Percentiles rank a stretch among this genome's conserved stretches.
phyloP scores from a whole-genome alignment of 345 rosid species.

The Noccaea bulbosa region DNA sequence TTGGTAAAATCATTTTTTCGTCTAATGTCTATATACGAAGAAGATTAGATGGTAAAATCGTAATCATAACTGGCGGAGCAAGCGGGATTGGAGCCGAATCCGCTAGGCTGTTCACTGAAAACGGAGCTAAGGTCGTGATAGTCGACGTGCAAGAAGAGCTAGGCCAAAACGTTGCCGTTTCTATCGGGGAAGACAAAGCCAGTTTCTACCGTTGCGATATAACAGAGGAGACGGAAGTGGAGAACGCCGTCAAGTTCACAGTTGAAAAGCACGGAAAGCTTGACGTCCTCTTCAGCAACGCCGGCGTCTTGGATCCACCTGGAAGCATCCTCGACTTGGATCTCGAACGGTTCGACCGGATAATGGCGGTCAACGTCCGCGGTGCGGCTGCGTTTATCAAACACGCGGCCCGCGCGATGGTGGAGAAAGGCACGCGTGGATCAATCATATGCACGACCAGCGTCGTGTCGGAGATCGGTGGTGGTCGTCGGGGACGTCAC shows the following conservation, averaged over 20 bases:
- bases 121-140: constrained; percentile 69
- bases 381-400: constrained; percentile 62
- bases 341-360: constrained; percentile 54
- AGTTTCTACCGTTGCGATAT: constrained; percentile 67
- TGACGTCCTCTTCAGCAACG: constrained; percentile 76
- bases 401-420: constrained; percentile 57
- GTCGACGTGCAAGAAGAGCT: constrained; percentile 75
- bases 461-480: constrained; percentile 53
- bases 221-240: constrained; percentile 69
- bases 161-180: constrained; percentile 53
- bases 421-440: constrained; percentile 57
- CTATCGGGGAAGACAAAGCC: constrained; percentile 51
- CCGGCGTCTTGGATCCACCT: constrained; percentile 63
- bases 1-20: background rate
- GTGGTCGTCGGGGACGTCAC: constrained; percentile 61
- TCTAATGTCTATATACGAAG: background rate
- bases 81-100: constrained; percentile 47
- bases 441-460: constrained; percentile 78
- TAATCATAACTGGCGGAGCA: constrained; percentile 64
- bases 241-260: constrained; percentile 54
- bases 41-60: constrained; percentile 85
- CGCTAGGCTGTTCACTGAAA: constrained; percentile 54
- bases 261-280: constrained; percentile 56
- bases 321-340: constrained; percentile 66
- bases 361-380: constrained; percentile 66